Conservation (phyloP, 2,329 filamentous ascomycete species). For the Ascochyta koolunga region DNA sequence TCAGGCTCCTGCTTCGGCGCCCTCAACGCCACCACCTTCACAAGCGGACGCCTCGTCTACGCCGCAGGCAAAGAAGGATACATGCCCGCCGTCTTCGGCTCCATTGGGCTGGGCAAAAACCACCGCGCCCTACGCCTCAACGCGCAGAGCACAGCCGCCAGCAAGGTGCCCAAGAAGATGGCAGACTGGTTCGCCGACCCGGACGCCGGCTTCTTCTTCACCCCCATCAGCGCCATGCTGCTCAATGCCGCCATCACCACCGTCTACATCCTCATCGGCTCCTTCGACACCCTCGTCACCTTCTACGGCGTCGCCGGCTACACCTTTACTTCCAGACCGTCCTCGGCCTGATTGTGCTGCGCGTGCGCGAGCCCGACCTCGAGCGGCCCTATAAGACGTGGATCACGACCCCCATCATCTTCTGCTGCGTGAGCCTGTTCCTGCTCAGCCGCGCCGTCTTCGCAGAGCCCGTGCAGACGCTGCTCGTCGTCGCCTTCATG, state of each 20-base stretch:
- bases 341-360: slow-evolving; percentile 86
- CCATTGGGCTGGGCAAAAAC: slow-evolving; percentile 71
- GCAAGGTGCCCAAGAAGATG: slow-evolving; percentile 30
- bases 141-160: slow-evolving; percentile 28
- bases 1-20: slow-evolving; percentile 92
- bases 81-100: slow-evolving; percentile 81
- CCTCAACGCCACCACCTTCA: slow-evolving; percentile 93
- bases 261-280: slow-evolving; percentile 81
- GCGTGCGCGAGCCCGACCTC: slow-evolving; percentile 83
- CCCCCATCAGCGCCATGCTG: slow-evolving; percentile 87
- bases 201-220: slow-evolving; percentile 86
- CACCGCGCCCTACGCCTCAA: slow-evolving; percentile 44
- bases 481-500: slow-evolving; percentile 86
- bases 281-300: slow-evolving; percentile 89
- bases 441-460: slow-evolving; percentile 87
- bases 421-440: slow-evolving; percentile 97
- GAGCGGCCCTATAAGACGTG: slow-evolving; percentile 93
- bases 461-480: slow-evolving; percentile 85
- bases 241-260: slow-evolving; percentile 78
- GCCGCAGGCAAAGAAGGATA: slow-evolving; percentile 95
- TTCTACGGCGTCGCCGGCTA: slow-evolving; percentile 98
- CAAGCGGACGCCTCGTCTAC: slow-evolving; percentile 88
- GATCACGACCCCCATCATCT: slow-evolving; percentile 96
- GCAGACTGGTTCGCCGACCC: slow-evolving; percentile 55
- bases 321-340: slow-evolving; percentile 97